Percentiles rank a stretch among this genome's conserved stretches.
Evolutionary conservation across 208 protist genomes (phyloP).

Genomic region (Acanthamoeba triangularis): DNA sequence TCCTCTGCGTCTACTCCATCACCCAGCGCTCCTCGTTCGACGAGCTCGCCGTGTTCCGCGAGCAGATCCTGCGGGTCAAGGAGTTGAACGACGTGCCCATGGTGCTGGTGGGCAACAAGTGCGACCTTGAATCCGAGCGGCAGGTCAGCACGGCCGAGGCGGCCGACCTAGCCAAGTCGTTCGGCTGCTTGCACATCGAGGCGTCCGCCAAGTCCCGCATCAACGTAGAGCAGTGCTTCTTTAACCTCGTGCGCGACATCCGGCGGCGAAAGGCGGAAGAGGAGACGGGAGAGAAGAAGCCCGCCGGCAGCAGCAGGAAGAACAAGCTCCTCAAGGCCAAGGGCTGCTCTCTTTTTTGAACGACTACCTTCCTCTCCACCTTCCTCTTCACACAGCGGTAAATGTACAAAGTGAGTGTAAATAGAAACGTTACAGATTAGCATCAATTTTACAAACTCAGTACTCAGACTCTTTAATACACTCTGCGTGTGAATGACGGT

Average conservation of each 20-base stretch:
- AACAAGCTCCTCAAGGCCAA: not conserved
- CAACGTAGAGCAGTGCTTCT: conserved; percentile 92
- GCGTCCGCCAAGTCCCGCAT: conserved; percentile 90
- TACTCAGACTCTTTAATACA: conserved; percentile 59
- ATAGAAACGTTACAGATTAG: too few relatives aligned
- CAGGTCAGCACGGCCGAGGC: conserved; percentile 83
- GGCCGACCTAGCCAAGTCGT: conserved; percentile 63
- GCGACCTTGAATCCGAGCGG: conserved; percentile 88
- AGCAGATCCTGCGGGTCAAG: too few relatives aligned
- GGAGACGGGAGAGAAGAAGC: not conserved
- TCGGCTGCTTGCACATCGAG: conserved; percentile 84
- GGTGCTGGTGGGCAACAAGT: conserved; percentile 90
- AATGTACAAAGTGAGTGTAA: too few relatives aligned
- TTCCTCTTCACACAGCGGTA: not conserved
- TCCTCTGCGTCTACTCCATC: too few relatives aligned
- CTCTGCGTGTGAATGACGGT: not conserved
- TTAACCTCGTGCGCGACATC: conserved; percentile 88
- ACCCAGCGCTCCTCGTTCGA: too few relatives aligned
- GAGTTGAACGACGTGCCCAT: not conserved
- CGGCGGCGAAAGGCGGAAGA: not conserved
- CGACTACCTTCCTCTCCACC: not conserved
- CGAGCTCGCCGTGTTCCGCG: too few relatives aligned
- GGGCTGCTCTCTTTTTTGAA: not conserved
- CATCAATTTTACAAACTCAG: not conserved
- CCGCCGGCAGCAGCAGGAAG: not conserved